Evolutionary conservation across 805 yeast genomes (phyloP), one percentile per base, ranked within the genome.

Genomic region (Zygoascus flipseniorum): DNA sequence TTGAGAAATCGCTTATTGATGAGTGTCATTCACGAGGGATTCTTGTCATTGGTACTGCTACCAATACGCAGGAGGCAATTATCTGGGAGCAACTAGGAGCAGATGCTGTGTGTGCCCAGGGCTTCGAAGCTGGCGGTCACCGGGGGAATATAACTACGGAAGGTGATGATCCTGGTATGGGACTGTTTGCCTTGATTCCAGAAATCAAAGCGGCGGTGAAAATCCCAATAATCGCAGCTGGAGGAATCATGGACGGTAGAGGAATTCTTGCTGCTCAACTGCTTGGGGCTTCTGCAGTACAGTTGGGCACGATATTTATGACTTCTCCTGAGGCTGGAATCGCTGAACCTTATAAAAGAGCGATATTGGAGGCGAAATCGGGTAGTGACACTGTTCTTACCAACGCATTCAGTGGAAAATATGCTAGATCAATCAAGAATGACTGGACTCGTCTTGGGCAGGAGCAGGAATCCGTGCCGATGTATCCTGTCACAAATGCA

Each of bases 121-220:
- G 85, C 0, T 70, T 69, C 62, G 85, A 80, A 58, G 86, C 86
- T 2, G 86, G 86, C 23, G 86, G 86, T 0, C 86, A 81, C 60
- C 66, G 86, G 16, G 85, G 85, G 2, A 75, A 71, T 56, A 78
- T 74, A 54, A 66, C 65, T 31, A 55, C 57, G 9, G 56, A 56
- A 19, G 65, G 69, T 31, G 28, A 75, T n/a, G 63, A 75, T 47
- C 62, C 71, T 8, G 76, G 81, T 0, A 45, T 50, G 32, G 67
- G 60, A 4, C 55, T 70, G 35, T 58, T 65, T 31, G 50, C 57
- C 5, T 51, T 54, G 6, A 56, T 66, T 3, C 56, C 59, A 6
- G 61, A 63, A 6, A 61, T 64, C 43, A 45, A 62, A 26, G 57
- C 53, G 6, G 8, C 50, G 0, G 51, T 53, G 4, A 45, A 32